Conservation (phyloP, 2,329 filamentous ascomycete genomes). For the Lojkania enalia region DNA sequence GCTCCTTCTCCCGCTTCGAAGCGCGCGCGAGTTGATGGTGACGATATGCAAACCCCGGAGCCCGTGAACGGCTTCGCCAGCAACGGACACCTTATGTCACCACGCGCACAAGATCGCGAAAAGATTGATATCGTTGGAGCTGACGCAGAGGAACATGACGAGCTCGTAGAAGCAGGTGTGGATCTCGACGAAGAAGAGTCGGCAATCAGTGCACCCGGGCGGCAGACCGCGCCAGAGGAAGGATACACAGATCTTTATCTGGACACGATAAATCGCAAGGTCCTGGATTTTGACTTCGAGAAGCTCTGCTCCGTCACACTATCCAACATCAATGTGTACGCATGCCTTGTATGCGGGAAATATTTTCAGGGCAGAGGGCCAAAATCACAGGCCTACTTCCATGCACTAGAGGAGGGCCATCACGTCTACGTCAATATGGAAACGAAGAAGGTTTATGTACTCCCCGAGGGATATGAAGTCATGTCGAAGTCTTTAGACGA, state of each 20-base stretch:
- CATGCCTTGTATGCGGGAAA: slow-evolving; percentile 94
- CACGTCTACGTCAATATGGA: slow-evolving; percentile 99
- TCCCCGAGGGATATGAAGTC: slow-evolving; percentile 97
- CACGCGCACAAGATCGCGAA: slow-evolving; percentile 28
- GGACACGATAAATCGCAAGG: slow-evolving; percentile 90
- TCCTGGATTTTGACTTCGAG: slow-evolving; percentile 98
- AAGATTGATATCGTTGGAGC: slow-evolving; percentile 41
- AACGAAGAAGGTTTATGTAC: slow-evolving; percentile 84
- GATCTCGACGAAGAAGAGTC: slow-evolving; percentile 39
- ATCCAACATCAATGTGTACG: slow-evolving; percentile 98
- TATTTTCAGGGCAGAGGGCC: slow-evolving; percentile 94
- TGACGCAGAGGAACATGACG: slow-evolving; percentile 41
- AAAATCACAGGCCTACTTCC: slow-evolving; percentile 96
- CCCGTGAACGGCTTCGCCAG: slow-evolving; percentile 24
- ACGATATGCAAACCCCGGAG: slow-evolving; percentile 38
- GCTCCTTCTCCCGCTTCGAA: slow-evolving; percentile 54
- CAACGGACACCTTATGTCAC: slow-evolving; percentile 38
- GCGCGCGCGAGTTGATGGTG: slow-evolving; percentile 51
- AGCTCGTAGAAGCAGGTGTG: slow-evolving; percentile 42
- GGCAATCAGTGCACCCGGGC: slow-evolving; percentile 54
- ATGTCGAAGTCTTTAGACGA: slow-evolving; percentile 92
- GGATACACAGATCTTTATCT: slow-evolving; percentile 97
- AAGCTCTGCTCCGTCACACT: slow-evolving; percentile 96
- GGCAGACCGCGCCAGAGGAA: slow-evolving; percentile 77
- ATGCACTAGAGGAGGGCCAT: slow-evolving; percentile 91